These are phyloP conservation scores for Podospora conica DNA, from an alignment of 495 filamentous ascomycete genomes.

Conservation along the genomic window DNA sequence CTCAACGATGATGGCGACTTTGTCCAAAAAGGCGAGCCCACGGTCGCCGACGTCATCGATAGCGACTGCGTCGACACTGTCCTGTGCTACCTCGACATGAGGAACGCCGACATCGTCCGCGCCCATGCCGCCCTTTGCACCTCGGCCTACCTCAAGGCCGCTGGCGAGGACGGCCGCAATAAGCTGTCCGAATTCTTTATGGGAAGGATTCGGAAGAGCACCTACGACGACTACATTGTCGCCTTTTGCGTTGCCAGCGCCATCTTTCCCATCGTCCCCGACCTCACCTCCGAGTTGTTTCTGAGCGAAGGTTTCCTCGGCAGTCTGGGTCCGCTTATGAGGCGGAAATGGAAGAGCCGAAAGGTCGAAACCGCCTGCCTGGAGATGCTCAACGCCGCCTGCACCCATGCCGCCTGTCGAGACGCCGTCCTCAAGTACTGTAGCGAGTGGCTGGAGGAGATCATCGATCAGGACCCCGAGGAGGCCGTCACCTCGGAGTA, in stretches of 20 bases:
- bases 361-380: slow-evolving; percentile 76
- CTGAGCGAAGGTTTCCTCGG: slow-evolving; percentile 75
- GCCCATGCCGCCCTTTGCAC: slow-evolving; percentile 70
- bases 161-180: slow-evolving; percentile 59
- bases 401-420: slow-evolving; percentile 71
- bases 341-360: slow-evolving; percentile 65
- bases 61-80: slow-evolving; percentile 74
- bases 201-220: slow-evolving; percentile 39
- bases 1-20: slow-evolving; percentile 41
- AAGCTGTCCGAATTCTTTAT: slow-evolving; percentile 63
- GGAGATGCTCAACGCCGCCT: slow-evolving; percentile 85
- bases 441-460: slow-evolving; percentile 72
- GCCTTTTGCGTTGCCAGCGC: slow-evolving; percentile 85
- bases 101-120: slow-evolving; percentile 58
- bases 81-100: slow-evolving; percentile 68
- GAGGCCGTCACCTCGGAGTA: slow-evolving; percentile 48
- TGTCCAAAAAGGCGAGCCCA: slow-evolving; percentile 31
- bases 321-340: slow-evolving; percentile 61
- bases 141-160: slow-evolving; percentile 71
- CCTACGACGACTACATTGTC: slow-evolving; percentile 56
- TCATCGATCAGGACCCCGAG: slow-evolving; percentile 61
- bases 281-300: slow-evolving; percentile 66
- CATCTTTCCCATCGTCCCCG: slow-evolving; percentile 77
- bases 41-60: slow-evolving; percentile 63
- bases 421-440: slow-evolving; percentile 76